Base-by-base conservation (phyloP, 1,139 yeast species). In the Debaryomyces nepalensis region DNA sequence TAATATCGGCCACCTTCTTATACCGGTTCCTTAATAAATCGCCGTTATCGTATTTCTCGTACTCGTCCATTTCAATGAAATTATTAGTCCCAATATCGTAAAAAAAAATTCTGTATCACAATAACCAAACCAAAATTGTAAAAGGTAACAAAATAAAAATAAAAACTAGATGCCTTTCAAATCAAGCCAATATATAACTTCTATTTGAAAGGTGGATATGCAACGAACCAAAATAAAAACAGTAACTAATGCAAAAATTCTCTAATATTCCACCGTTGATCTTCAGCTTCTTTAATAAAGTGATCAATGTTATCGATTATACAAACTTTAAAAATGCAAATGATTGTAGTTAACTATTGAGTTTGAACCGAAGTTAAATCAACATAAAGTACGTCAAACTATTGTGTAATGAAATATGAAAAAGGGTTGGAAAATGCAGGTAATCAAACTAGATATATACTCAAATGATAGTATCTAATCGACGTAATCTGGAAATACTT, bases 1-100 rank as follows among this genome's bases (percentile, higher is more conserved):
- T 88, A 46, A 91, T 80, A 57, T 86, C 91, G 42, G 84, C 82
- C 11, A 89, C 76, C 56, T 84, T 83, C 46, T 71, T 68, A 68
- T 90, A 91, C 47, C 88, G 72, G 45, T 73, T 73, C 50, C 81
- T 75, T 43, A 87, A 71, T 39, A 84, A 70, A 11, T 75, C 77
- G 22, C 95, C 95, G 42, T 76, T 73, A 51, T 81, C 80, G 61
- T 84, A 85, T 26, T 57, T 57, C 41, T 72, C 70, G 61, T 78
- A 79, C 46, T 64, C 71, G 33, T 72, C 77, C 78, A 73, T 72
- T 42, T 24, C 37, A 23, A 21, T 15, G 19, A n/a, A 23, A 23
- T 23, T 23, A 9, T 34, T 23, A 23, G 12, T n/a, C 16, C 26
- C 24, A 11, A 37, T 18, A 31, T n/a, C 18, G 18, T 20, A n/a